Conservation (phyloP, 1,284 basidiomycete genomes). For the Tilletia horrida region DNA sequence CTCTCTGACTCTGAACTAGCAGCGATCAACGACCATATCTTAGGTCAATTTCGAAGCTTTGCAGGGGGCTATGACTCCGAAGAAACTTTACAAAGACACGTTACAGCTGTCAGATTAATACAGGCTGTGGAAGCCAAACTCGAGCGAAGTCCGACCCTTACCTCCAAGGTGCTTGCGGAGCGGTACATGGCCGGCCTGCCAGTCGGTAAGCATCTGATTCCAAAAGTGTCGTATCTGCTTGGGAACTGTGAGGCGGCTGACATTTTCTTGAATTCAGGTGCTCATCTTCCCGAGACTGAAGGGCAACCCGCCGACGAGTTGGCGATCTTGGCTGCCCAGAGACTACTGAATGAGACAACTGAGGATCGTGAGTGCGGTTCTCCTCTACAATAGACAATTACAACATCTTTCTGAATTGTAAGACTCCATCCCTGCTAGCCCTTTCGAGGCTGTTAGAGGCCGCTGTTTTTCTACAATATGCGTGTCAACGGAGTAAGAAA, state of each 20-base stretch:
- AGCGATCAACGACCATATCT: background rate
- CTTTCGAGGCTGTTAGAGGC: background rate
- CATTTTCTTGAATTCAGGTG: background rate
- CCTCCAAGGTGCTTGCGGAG: background rate
- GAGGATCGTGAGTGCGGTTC: background rate
- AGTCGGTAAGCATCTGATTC: background rate
- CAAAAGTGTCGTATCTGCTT: too few relatives aligned
- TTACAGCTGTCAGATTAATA: background rate
- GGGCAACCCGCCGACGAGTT: conserved; percentile 12
- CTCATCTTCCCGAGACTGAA: conserved; percentile 5
- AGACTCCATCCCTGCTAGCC: background rate
- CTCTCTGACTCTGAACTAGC: background rate
- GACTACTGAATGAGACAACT: background rate
- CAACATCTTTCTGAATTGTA: too few relatives aligned
- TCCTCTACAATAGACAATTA: too few relatives aligned
- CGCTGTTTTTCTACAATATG: background rate
- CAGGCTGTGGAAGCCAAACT: background rate
- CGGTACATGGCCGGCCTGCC: background rate
- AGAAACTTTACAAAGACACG: background rate
- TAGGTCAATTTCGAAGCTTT: background rate
- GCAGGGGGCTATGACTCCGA: background rate
- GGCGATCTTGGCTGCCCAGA: background rate
- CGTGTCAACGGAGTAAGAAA: conserved; percentile 4
- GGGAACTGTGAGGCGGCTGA: too few relatives aligned
- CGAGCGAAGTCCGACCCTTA: background rate